Conservation (phyloP, 306 rosid genomes). For the Abrus pulchellus region DNA sequence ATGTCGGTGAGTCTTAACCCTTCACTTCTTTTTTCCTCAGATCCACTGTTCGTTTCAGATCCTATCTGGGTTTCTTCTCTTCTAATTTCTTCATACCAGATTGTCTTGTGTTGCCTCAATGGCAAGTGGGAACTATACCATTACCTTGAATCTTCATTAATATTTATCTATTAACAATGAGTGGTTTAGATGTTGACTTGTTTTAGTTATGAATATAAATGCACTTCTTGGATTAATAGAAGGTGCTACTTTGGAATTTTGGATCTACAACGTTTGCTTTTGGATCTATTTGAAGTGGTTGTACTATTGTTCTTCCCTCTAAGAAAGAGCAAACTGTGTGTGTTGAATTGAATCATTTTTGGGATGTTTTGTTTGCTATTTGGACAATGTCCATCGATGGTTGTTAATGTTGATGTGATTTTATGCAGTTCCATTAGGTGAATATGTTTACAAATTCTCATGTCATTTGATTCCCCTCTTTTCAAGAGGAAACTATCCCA, state of each 20-base stretch:
- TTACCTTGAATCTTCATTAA: not conserved
- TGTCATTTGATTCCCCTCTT: conserved; percentile 24
- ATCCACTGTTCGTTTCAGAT: conserved; percentile 43
- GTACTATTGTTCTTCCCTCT: not conserved
- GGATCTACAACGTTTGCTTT: conserved; percentile 21
- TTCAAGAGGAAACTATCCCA: not conserved
- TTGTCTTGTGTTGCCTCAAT: conserved; percentile 19
- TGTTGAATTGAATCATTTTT: conserved; percentile 19
- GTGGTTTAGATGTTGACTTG: not conserved
- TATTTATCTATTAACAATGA: not conserved
- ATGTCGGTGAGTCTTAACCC: conserved; percentile 57
- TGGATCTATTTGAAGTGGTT: conserved; percentile 24
- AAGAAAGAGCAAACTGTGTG: not conserved
- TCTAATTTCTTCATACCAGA: not conserved
- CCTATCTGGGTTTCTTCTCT: conserved; percentile 30
- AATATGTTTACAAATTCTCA: not conserved
- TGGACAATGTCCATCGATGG: conserved; percentile 12
- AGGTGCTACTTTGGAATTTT: conserved; percentile 17
- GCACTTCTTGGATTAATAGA: not conserved
- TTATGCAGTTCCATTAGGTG: conserved; percentile 9
- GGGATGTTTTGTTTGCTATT: not conserved
- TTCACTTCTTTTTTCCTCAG: conserved; percentile 29
- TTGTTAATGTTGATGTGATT: conserved; percentile 19
- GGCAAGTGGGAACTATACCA: not conserved
- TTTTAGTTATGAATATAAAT: not conserved